phyloP scores from a whole-genome alignment of 2,329 filamentous ascomycete species.

The Stagonosporopsis tanaceti region DNA sequence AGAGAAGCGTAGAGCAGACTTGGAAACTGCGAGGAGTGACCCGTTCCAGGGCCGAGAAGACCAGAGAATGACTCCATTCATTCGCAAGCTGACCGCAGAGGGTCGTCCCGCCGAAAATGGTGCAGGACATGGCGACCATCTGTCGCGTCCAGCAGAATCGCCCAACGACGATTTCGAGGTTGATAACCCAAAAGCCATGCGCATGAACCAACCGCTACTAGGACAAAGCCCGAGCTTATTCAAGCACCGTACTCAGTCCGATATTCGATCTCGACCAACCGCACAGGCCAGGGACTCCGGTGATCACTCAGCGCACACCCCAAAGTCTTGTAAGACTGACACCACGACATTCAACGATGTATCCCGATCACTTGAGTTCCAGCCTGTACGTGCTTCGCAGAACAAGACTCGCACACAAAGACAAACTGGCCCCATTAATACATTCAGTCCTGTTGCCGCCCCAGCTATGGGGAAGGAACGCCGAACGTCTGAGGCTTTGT shows the following conservation, averaged over 20 bases:
- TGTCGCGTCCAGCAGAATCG: neutral
- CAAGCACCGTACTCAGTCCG: neutral
- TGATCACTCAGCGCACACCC: neutral
- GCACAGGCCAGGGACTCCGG: neutral
- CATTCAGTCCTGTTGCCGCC: neutral
- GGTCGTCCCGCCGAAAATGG: neutral
- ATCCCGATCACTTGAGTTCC: neutral
- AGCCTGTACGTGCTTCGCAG: neutral
- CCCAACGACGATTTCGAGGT: conserved; percentile 4
- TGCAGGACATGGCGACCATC: neutral
- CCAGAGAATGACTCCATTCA: conserved; percentile 33
- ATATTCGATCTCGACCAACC: neutral
- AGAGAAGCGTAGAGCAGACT: conserved; percentile 36
- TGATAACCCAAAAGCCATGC: neutral
- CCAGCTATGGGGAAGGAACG: neutral
- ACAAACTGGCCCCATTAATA: neutral
- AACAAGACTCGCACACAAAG: neutral
- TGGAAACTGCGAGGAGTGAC: conserved; percentile 37
- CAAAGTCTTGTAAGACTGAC: neutral
- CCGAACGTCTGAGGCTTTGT: neutral
- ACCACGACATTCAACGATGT: neutral
- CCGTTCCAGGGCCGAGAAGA: conserved; percentile 33
- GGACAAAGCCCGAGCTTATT: conserved; percentile 11
- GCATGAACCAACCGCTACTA: conserved; percentile 4
- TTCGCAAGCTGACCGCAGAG: conserved; percentile 38